Evolutionary conservation across 2,329 filamentous ascomycete genomes (phyloP), one percentile per base, ranked within the genome.

Genomic region (Dactylellina leptospora): DNA sequence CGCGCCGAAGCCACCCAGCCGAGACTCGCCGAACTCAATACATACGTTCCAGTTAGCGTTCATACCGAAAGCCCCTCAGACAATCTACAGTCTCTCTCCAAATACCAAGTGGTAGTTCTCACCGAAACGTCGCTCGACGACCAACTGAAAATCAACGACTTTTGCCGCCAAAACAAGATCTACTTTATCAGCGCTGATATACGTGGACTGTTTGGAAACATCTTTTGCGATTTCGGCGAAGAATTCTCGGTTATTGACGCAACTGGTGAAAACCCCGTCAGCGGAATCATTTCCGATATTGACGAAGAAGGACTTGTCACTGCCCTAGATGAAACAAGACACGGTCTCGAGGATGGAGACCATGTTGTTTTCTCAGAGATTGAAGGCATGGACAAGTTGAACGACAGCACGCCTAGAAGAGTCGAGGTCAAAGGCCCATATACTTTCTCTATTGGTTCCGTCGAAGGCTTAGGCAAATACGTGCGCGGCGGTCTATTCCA

Each of bases 201-300:
- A 0, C 97, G 91, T 77, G 95, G 95, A 75, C 85, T 99, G 28
- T 99, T 99, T 78, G 95, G 95, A 54, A 91, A 89, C 75, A 90
- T 99, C 76, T 99, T 99, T 82, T 97, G 93, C 78, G 95, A 99
- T 78, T 99, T 99, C 79, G 95, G 95, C 76, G 88, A 93, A 78
- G 91, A 95, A 77, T 99, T 99, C 80, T 92, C 91, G 3, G 87
- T 95, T 60, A 88, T 92, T 75, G 95, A 99, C 78, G 83, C 92
- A 2, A 97, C 90, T 11, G 95, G 95, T 76, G 95, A 99, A 82
- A 91, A 91, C 74, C 90, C 91, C 3, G 83, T 91, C 28, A 92
- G 84, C 78, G 95, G 95, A 22, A 99, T 99, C 74, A 85, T 99
- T 60, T 93, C 93, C 44, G 90, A 86, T 60, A 95, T 99, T 76